phyloP scores from a whole-genome alignment of 2,329 filamentous ascomycete genomes.

The Colletotrichum sp. region DNA sequence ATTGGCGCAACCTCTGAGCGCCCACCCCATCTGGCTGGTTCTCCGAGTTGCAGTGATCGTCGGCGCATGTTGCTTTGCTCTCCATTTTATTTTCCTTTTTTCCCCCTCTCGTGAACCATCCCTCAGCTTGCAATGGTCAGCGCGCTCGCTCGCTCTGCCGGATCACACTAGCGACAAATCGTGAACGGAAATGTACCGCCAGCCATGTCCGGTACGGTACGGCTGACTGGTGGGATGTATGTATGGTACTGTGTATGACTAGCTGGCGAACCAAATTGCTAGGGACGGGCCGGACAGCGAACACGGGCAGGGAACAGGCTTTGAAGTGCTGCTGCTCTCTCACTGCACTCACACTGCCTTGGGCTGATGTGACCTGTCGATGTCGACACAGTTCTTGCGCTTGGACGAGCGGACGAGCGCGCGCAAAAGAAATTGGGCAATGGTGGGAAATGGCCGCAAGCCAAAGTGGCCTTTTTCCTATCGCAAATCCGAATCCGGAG shows the following conservation, averaged over 20 bases:
- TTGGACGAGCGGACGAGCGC: neutral
- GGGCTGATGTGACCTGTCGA: neutral
- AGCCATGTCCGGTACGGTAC: neutral
- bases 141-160: neutral
- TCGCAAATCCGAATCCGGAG: neutral
- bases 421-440: neutral
- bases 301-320: constrained; percentile 19
- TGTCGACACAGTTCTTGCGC: neutral
- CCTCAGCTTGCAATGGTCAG: neutral
- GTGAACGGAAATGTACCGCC: neutral
- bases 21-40: neutral
- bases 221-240: neutral
- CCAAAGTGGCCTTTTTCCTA: neutral
- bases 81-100: neutral
- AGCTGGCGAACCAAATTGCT: constrained; percentile 5
- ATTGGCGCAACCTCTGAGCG: neutral
- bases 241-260: neutral
- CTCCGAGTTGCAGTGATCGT: neutral
- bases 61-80: neutral
- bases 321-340: neutral
- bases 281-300: constrained; percentile 22
- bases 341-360: neutral
- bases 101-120: neutral
- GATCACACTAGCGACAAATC: neutral
- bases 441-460: neutral